Evolutionary conservation across 345 rosid genomes (phyloP).

Genomic region (Acer negundo): DNA sequence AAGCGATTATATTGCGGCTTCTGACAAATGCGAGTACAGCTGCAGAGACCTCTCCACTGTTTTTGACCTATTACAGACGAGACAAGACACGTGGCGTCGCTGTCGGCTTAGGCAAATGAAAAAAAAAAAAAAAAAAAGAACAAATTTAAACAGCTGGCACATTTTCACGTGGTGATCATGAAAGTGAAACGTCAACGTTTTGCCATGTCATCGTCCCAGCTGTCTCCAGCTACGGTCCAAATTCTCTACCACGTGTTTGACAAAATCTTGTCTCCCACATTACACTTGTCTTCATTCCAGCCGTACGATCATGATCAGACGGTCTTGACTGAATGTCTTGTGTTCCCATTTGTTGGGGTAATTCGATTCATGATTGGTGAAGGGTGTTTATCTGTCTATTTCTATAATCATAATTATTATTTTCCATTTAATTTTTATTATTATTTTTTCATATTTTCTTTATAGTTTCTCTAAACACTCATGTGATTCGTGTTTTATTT

Average conservation of each 20-base stretch:
- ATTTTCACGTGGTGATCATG: conserved; percentile 30
- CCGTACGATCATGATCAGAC: background rate
- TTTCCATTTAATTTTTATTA: background rate
- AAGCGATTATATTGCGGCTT: too few species aligned
- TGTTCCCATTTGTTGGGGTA: background rate
- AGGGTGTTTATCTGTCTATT: background rate
- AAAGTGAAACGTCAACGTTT: conserved; percentile 22
- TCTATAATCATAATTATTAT: background rate
- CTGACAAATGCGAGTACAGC: too few species aligned
- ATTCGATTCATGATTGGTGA: background rate
- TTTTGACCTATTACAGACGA: background rate
- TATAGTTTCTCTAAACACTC: background rate
- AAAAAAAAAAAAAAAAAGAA: background rate
- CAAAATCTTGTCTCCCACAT: background rate
- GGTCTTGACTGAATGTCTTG: background rate
- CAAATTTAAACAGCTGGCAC: background rate
- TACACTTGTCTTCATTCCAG: background rate
- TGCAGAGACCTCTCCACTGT: background rate
- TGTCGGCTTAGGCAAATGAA: conserved; percentile 12
- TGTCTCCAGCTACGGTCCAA: conserved; percentile 2
- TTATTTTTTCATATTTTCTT: background rate
- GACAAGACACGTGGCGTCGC: conserved; percentile 25
- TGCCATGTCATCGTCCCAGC: conserved; percentile 9
- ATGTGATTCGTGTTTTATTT: background rate
- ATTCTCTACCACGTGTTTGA: conserved; percentile 3